Evolutionary conservation across 345 rosid species (phyloP).

Genomic region (Turritis glabra): DNA sequence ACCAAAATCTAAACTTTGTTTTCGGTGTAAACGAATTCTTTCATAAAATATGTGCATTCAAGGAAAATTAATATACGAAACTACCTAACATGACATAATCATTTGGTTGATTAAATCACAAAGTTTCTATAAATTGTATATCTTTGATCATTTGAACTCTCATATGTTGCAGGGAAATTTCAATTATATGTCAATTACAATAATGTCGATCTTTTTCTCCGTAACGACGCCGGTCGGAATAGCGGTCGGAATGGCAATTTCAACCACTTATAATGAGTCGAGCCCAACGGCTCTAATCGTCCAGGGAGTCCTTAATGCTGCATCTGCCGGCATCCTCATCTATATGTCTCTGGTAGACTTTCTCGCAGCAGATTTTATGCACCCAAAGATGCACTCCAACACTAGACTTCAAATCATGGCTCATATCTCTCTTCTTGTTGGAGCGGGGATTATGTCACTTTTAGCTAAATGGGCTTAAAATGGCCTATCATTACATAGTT

Average conservation of each 20-base stretch:
- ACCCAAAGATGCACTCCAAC: conserved; percentile 48
- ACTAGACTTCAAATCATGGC: conserved; percentile 45
- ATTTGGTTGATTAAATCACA: neutral
- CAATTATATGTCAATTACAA: conserved; percentile 32
- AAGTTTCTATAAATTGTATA: neutral
- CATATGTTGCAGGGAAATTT: conserved; percentile 47
- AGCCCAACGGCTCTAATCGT: conserved; percentile 49
- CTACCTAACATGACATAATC: neutral
- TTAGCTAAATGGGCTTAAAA: conserved; percentile 43
- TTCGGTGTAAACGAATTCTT: too few relatives aligned
- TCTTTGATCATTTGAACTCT: neutral
- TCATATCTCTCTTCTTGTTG: conserved; percentile 49
- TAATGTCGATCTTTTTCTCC: conserved; percentile 55
- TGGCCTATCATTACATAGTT: neutral
- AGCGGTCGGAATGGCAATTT: conserved; percentile 52
- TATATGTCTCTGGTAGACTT: conserved; percentile 78
- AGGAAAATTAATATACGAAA: too few relatives aligned
- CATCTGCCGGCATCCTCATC: conserved; percentile 65
- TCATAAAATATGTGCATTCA: neutral
- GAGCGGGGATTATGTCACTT: conserved; percentile 54
- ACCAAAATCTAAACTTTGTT: neutral
- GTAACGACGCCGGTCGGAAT: conserved; percentile 64
- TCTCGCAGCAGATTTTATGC: conserved; percentile 60
- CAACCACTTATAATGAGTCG: conserved; percentile 41
- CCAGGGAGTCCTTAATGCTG: conserved; percentile 55